These are phyloP conservation scores for Olyra latifolia DNA, from an alignment of 176 grass and related monocot species.

Conservation along the genomic window DNA sequence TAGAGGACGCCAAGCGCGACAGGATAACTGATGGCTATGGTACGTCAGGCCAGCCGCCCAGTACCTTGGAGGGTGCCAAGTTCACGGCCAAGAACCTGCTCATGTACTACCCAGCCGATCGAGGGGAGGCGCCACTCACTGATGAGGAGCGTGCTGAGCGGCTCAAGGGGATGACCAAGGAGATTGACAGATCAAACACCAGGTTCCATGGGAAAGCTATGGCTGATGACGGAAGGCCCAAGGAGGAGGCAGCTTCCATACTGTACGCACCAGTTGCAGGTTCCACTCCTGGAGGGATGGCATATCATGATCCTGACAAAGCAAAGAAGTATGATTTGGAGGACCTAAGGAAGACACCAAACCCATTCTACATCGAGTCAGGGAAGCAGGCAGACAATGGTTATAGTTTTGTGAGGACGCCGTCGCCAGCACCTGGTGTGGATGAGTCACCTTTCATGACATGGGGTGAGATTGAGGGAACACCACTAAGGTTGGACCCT, in stretches of 20 bases:
- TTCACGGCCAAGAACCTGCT: constrained; percentile 90
- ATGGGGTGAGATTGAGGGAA: constrained; percentile 94
- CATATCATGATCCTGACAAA: constrained; percentile 66
- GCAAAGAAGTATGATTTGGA: constrained; percentile 87
- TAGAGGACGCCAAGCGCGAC: constrained; percentile 69
- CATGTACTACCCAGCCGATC: constrained; percentile 86
- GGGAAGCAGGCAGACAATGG: constrained; percentile 68
- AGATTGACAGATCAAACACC: constrained; percentile 75
- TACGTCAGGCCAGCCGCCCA: constrained; percentile 75
- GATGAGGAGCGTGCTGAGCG: constrained; percentile 73
- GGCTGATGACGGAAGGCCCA: constrained; percentile 49
- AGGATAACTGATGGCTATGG: constrained; percentile 92
- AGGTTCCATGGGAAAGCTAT: constrained; percentile 58
- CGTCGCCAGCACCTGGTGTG: constrained; percentile 80
- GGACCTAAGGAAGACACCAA: constrained; percentile 87
- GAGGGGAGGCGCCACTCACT: constrained; percentile 63
- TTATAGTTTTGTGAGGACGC: constrained; percentile 89
- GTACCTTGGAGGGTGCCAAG: constrained; percentile 64
- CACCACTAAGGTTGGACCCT: constrained; percentile 73
- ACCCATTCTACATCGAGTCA: constrained; percentile 72
- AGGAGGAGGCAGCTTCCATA: constrained; percentile 64
- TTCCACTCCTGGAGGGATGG: constrained; percentile 63
- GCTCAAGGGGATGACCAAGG: constrained; percentile 74
- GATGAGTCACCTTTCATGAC: constrained; percentile 97
- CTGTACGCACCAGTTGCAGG: constrained; percentile 68